Base-by-base conservation (phyloP, 1,139 yeast species). In the Protomyces gravidus region DNA sequence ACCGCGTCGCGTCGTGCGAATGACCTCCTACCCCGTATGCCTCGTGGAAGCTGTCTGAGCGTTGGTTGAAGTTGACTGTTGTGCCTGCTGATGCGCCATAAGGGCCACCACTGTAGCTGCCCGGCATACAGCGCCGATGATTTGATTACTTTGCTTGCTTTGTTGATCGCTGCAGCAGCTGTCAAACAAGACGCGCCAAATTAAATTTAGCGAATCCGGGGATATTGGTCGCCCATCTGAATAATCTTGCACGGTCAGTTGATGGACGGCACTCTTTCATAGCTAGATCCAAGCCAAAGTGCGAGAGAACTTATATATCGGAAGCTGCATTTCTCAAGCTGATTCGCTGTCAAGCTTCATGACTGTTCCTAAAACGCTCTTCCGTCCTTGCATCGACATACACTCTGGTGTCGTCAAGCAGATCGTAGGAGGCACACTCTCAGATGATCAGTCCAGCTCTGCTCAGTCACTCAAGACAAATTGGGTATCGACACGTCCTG, bases 331-430 rank as follows among this genome's bases (percentile, higher is more conserved):
- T n/a, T n/a, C n/a, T n/a, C n/a, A n/a, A n/a, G n/a, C n/a, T n/a
- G n/a, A n/a, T n/a, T n/a, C n/a, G n/a, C n/a, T n/a, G n/a, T n/a
- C n/a, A n/a, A 36, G 21, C 23, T 5, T 15, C 23, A 36, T 17
- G 21, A 15, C 42, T 15, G 42, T 4, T 9, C 42, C 23, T 23
- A n/a, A 27, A 15, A 90, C 97, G 0, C 78, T 79, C 62, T 94
- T 88, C 73, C 81, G 92, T 69, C 98, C 97, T 0, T 92, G 98
- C 68, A 92, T 92, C 46, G 98, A 92, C 71, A 84, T 92, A 63
- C 98, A 92, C 71, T 80, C 86, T 3, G 98, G 98, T 1, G 85
- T 87, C 66, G 98, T 92, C 64, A 94, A 92, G 70, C 98, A 92
- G 71, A 92, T 92, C 57, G 97, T 94, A 0, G 98, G 98, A 2